These are phyloP conservation scores for Calonectria henricotiae DNA, from an alignment of 2,329 filamentous ascomycete genomes.

Conservation along the genomic window DNA sequence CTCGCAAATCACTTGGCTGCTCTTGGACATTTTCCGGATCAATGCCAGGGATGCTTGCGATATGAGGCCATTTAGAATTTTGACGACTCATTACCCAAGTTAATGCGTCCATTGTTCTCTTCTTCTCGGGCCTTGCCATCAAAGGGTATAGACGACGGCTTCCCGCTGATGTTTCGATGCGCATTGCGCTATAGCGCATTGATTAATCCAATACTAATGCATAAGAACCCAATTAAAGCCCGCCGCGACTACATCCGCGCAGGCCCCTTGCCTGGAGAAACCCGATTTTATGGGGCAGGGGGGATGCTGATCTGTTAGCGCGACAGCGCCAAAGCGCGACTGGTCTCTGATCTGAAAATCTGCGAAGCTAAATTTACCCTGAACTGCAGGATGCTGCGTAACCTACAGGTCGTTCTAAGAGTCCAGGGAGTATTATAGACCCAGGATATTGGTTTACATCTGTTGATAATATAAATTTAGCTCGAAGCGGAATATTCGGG, in stretches of 20 bases:
- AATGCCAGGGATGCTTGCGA: slow-evolving; percentile 16
- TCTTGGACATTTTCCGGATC: slow-evolving; percentile 1
- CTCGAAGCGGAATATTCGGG: neutral
- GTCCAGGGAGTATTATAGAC: neutral
- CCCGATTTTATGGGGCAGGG: neutral
- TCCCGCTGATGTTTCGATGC: neutral
- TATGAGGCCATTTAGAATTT: slow-evolving; percentile 4
- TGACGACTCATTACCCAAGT: slow-evolving; percentile 17
- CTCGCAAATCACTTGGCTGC: neutral
- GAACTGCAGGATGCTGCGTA: neutral
- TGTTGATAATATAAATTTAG: neutral
- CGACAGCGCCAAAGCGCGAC: neutral
- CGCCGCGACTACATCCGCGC: slow-evolving; percentile 17
- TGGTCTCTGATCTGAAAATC: neutral
- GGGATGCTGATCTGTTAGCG: neutral
- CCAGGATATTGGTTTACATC: neutral
- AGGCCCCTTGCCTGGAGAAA: slow-evolving; percentile 2
- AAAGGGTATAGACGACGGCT: neutral
- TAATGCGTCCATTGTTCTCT: neutral
- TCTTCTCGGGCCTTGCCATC: too few species aligned
- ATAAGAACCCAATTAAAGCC: slow-evolving; percentile 31
- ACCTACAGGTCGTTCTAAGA: neutral
- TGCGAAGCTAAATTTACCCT: slow-evolving; percentile 13
- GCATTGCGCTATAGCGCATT: slow-evolving; percentile 15
- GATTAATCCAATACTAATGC: slow-evolving; percentile 25